Base-by-base conservation (phyloP, 345 rosid genomes). In the Eucalyptus tenuipes region DNA sequence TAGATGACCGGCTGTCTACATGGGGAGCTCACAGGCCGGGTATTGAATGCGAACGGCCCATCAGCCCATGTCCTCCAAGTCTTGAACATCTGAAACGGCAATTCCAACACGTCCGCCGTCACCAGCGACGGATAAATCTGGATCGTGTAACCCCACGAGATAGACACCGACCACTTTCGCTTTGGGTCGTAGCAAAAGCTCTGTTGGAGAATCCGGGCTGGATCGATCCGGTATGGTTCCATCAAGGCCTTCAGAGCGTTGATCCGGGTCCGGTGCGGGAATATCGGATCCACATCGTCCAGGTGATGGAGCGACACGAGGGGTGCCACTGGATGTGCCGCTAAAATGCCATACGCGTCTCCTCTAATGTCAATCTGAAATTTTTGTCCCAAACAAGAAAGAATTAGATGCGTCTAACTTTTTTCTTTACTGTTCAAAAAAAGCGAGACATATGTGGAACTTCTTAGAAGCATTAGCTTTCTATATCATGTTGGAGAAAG, bases 91-190 rank as follows among this genome's bases (percentile, higher is more conserved):
- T 92, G 95, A 88, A 94, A n/a, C 5, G 99, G 97, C 86, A 87
- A 91, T 71, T 89, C 92, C 90, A 96, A 89, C 80, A 91, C 92
- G 49, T 37, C 89, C 13, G 97, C 91, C 1, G 93, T 61, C 48
- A 94, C 47, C 68, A 93, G 50, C 11, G 88, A 86, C 2, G 96
- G 95, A 90, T 94, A 95, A 6, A 97, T 89, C 89, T 94, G 98
- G 88, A 97, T 86, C 16, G 97, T 91, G 92, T 96, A 96, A 57
- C 99, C 99, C 99, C 99, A 97, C 12, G 99, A 90, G 64, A 97
- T 86, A n/a, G 96, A 93, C 64, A 96, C 86, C 2, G 98, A 93
- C 99, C 99, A 95, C 79, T 91, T 92, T 33, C 95, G 92, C 87
- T 87, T 91, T 8, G 16, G 50, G 89, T 97, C 96, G 29, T 95